Conservation (phyloP, 2,329 filamentous ascomycete genomes). For the Teratosphaeria zuluensis region DNA sequence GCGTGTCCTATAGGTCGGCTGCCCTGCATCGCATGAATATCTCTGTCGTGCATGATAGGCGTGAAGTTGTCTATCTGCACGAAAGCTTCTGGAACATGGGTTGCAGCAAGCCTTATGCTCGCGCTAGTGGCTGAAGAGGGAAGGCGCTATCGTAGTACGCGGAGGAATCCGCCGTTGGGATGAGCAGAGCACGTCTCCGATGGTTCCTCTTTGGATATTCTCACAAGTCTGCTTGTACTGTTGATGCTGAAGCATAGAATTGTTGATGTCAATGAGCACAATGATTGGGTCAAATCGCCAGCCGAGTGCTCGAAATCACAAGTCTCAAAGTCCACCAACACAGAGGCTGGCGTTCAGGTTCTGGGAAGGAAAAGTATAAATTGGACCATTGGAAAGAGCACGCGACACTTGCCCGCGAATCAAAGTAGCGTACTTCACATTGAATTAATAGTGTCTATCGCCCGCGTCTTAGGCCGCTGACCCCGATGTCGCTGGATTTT, state of each 20-base stretch:
- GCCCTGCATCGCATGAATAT: not conserved
- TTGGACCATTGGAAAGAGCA: not conserved
- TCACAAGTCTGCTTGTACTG: not conserved
- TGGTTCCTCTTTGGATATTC: not conserved
- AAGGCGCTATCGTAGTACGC: not conserved
- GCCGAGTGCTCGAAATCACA: not conserved
- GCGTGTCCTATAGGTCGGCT: not conserved
- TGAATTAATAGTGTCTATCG: not conserved
- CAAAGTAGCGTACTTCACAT: not conserved
- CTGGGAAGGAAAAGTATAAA: not conserved
- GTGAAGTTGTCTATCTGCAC: not conserved
- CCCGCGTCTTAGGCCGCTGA: not conserved
- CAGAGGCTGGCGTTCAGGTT: not conserved
- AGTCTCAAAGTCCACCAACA: not conserved
- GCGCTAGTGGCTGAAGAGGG: not conserved
- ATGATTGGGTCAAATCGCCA: no score
- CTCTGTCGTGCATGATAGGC: not conserved
- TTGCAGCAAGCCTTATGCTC: not conserved
- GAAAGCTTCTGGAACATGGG: not conserved
- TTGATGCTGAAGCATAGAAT: not conserved
- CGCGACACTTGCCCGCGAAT: not conserved
- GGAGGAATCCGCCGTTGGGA: not conserved
- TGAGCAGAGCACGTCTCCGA: not conserved
- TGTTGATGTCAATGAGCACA: not conserved
- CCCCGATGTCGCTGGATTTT: no score